Percentiles rank a stretch among this genome's conserved stretches.
These are phyloP conservation scores for Solanum rostratum DNA, from an alignment of 257 asterid genomes.

Conservation along the genomic window DNA sequence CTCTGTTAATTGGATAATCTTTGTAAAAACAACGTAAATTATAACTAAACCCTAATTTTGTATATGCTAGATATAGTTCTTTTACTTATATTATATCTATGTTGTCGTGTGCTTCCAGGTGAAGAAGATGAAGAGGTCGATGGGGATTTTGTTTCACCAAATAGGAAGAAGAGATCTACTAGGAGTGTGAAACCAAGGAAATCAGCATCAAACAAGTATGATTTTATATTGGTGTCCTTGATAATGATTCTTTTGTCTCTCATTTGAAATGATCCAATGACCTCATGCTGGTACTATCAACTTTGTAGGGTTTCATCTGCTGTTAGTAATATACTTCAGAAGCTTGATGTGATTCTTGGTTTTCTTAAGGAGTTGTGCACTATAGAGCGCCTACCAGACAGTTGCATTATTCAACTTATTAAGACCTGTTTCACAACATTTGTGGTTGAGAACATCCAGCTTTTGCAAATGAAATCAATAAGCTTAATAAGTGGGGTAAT, in stretches of 20 bases:
- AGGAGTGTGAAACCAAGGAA: conserved; percentile 50
- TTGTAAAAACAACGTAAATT: neutral
- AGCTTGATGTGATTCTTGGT: conserved; percentile 83
- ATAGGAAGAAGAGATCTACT: conserved; percentile 70
- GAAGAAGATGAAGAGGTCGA: conserved; percentile 66
- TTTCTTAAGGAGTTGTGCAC: conserved; percentile 72
- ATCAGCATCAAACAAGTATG: conserved; percentile 56
- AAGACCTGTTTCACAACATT: conserved; percentile 84
- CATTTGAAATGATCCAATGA: conserved; percentile 1
- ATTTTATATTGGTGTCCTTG: neutral
- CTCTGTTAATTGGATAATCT: neutral
- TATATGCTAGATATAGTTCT: neutral
- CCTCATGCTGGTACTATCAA: neutral
- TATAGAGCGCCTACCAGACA: conserved; percentile 85
- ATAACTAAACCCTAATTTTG: neutral
- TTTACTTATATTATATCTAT: neutral
- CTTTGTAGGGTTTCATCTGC: conserved; percentile 54
- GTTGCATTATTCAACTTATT: conserved; percentile 89
- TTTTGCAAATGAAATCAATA: conserved; percentile 93
- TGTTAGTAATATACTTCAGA: conserved; percentile 73
- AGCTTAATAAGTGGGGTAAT: conserved; percentile 89
- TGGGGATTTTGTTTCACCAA: conserved; percentile 65
- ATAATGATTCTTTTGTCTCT: conserved; percentile 2
- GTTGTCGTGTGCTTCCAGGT: conserved; percentile 19
- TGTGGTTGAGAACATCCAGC: conserved; percentile 81